phyloP scores from a whole-genome alignment of 257 asterid genomes.

The Solanum pennellii region DNA sequence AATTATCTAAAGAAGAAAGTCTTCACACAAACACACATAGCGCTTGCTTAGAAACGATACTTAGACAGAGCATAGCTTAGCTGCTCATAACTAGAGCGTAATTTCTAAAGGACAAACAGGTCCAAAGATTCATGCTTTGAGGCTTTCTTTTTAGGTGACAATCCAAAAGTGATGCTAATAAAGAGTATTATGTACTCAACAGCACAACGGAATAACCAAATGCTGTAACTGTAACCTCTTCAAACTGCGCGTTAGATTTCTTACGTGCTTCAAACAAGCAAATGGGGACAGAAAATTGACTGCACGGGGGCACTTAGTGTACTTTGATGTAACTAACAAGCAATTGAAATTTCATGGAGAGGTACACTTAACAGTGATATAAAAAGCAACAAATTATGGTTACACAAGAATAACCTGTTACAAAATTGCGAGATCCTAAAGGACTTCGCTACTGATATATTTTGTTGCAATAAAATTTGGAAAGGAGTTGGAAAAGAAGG shows the following conservation, averaged over 20 bases:
- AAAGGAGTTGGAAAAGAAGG: background rate
- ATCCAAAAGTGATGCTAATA: background rate
- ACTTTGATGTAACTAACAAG: background rate
- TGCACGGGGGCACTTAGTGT: background rate
- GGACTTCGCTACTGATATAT: background rate
- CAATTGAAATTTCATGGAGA: background rate
- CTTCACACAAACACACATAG: background rate
- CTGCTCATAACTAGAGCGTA: background rate
- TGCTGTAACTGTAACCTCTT: background rate
- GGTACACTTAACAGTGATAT: background rate
- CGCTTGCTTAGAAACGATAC: background rate
- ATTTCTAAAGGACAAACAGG: background rate
- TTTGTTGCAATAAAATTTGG: background rate
- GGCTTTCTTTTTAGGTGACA: background rate
- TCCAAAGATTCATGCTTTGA: background rate
- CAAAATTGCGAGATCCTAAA: background rate
- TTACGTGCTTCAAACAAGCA: background rate
- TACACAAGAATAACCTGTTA: background rate
- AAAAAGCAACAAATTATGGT: background rate
- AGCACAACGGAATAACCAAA: background rate
- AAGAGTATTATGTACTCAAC: background rate
- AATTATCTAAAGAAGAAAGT: background rate
- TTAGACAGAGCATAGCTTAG: background rate
- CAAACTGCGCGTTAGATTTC: background rate
- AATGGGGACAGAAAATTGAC: background rate